Base-by-base conservation (phyloP, 305 asterid genomes). In the Fraxinus platypoda region DNA sequence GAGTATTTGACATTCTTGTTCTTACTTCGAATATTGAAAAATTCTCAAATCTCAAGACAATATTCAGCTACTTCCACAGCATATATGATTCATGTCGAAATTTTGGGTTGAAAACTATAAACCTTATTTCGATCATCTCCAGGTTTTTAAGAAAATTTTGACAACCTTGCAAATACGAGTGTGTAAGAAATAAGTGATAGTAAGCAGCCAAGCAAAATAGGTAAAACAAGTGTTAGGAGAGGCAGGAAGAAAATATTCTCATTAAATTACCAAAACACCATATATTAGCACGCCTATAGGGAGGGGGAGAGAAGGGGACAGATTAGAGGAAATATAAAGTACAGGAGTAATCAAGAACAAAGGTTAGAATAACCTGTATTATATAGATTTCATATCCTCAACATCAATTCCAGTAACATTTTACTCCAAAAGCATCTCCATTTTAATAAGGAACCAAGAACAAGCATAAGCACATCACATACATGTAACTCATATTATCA, bases 401-500 rank as follows among this genome's bases (percentile, higher is more conserved):
- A 78, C 72, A 54, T 81, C 75, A 75, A 57, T 64, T 37, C 11
- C n/a, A 17, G 54, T 46, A 23, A 8, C 54, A 74, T 77, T 71
- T 68, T 37, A n/a, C 3, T 68, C 82, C 79, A 78, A 64, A 26
- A 77, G 80, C 30, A 64, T 64, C 74, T 62, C 9, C 35, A 43
- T 17, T 57, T 35, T 13, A 31, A 38, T 43, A 37, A 43, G 82
- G 35, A 31, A 43, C 82, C 19, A 43, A 64, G 46, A 66, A 35
- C 23, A 57, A 30, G 85, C 76, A 37, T 57, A 52, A 70, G 15
- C 25, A 76, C 9, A 80, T 33, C 73, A 90, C 98, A 81, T 93
- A 97, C 99, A 64, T 85, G 83, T 94, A 94, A 52, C 91, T 87
- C 97, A 97, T 93, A 85, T 84, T 91, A 90, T 94, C 92, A 82